A percentile compares a stretch with the other conserved stretches of the same genome.
Conservation (phyloP, 441 rosid genomes). For the Jatropha podagrica region DNA sequence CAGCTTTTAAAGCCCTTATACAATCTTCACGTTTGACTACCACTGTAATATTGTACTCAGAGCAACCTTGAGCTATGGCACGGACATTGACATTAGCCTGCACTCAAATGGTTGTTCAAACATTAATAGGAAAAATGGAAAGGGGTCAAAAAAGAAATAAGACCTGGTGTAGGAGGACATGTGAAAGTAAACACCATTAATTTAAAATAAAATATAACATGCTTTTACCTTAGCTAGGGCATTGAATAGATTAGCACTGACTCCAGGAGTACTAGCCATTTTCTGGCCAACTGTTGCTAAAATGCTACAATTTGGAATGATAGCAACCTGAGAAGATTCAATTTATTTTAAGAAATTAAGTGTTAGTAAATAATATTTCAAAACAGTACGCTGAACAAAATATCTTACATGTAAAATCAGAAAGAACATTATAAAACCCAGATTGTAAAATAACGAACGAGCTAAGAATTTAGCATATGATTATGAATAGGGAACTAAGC, state of each 20-base stretch:
- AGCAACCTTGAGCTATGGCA: constrained; percentile 97
- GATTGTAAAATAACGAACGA: not conserved
- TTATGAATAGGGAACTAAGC: not conserved
- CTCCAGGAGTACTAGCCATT: constrained; percentile 98
- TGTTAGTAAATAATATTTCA: constrained; percentile 14
- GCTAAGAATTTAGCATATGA: not conserved
- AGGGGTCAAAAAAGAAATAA: not conserved
- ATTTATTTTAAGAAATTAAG: constrained; percentile 20
- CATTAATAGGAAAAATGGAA: not conserved
- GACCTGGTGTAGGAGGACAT: constrained; percentile 14
- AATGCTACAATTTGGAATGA: constrained; percentile 86
- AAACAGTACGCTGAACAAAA: not conserved
- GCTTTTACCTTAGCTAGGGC: constrained; percentile 80
- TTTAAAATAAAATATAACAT: not conserved
- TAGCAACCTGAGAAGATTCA: constrained; percentile 52
- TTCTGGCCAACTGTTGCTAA: constrained; percentile 95
- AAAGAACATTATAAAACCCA: constrained; percentile 10
- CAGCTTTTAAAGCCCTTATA: constrained; percentile 86
- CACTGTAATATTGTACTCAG: constrained; percentile 86
- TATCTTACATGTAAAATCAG: not conserved
- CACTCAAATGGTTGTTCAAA: constrained; percentile 18
- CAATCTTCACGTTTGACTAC: constrained; percentile 86
- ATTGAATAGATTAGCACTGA: constrained; percentile 87
- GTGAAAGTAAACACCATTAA: constrained; percentile 7
- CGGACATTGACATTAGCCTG: constrained; percentile 92